Evolutionary conservation across 2,329 filamentous ascomycete genomes (phyloP), one percentile per base, ranked within the genome.

Genomic region (Rugonectria rugulosa): DNA sequence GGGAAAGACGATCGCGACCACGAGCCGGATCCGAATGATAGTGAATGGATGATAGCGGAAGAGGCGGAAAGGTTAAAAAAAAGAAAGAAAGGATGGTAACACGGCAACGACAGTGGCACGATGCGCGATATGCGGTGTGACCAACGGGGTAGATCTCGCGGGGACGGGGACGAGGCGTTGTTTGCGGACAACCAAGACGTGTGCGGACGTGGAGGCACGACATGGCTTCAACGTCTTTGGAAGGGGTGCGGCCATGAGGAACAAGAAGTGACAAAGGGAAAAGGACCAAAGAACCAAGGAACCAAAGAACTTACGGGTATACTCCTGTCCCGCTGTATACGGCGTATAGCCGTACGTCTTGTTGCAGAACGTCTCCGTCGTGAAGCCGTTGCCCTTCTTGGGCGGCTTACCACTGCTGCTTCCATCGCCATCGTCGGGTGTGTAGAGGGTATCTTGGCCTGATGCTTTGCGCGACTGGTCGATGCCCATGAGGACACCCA

Each of bases 401-500:
- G 40, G 40, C 37, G 37, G 27, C 27, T 31, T 31, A 6, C 26
- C 19, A 11, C 37, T 17, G 20, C 47, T 24, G 26, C 36, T 23
- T 21, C 37, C 46, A n/a, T 20, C 10, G 50, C 38, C 47, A 26
- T 51, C 37, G 34, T 58, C 52, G 1, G 64, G 64, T 15, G 69
- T 69, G 66, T 81, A 82, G 23, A 81, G 68, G n/a, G 77, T 77
- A 27, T 70, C 56, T 50, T 78, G 71, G 29, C 80, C 80, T 2
- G 66, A 71, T 8, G 78, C 72, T 26, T 70, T 63, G 34, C 78
- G 75, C 40, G 75, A 70, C n/a, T 72, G 71, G 56, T 83, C 76
- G 29, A 84, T 66, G 9, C 79, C 80, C 29, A 83, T 68, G 20
- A 84, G 69, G 37, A 82, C 70, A 42, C 79, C 81, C 24, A 83